A percentile compares a stretch with the other conserved stretches of the same genome.
Conservation (phyloP, 352 stramenopile species). For the Phytophthora idaei region DNA sequence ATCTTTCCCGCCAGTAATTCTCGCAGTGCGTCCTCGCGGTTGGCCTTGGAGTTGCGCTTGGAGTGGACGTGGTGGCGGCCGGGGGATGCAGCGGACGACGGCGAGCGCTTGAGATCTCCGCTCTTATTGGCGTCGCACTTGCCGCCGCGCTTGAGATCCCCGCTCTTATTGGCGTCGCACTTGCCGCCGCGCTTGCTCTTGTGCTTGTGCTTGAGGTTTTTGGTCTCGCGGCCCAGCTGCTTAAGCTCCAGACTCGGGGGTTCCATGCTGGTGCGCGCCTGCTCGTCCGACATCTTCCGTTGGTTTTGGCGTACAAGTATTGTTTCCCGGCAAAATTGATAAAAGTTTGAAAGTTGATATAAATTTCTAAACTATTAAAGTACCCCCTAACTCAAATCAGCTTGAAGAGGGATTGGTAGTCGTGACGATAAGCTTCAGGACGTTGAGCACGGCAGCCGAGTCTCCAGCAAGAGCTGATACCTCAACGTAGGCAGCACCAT, state of each 20-base stretch:
- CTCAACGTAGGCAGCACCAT: constrained; percentile 19
- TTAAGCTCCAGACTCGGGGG: constrained; percentile 62
- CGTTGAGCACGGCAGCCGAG: constrained; percentile 11
- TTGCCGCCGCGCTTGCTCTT: constrained; percentile 61
- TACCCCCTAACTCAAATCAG: too few relatives aligned
- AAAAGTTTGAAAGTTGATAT: too few relatives aligned
- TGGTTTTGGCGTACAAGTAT: too few relatives aligned
- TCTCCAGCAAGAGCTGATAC: constrained; percentile 21
- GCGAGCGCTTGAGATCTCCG: constrained; percentile 29
- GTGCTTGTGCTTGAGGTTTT: constrained; percentile 86
- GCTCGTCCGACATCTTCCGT: constrained; percentile 34
- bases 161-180: constrained; percentile 6
- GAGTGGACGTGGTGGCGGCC: constrained; percentile 35
- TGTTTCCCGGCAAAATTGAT: too few relatives aligned
- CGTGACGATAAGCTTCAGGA: constrained; percentile 30
- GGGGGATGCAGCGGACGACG: constrained; percentile 25
- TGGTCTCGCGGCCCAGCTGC: constrained; percentile 56
- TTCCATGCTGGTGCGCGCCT: constrained; percentile 26
- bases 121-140: constrained; percentile 13
- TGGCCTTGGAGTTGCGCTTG: constrained; percentile 31
- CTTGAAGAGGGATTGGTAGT: too few relatives aligned
- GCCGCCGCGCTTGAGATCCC: constrained; percentile 37
- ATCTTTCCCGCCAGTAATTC: constrained; percentile 87
- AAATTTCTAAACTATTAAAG: too few relatives aligned
- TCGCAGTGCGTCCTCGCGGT: constrained; percentile 64